Evolutionary conservation across 2,329 filamentous ascomycete genomes (phyloP), one percentile per base, ranked within the genome.

Genomic region (Graphilbum fragrans): DNA sequence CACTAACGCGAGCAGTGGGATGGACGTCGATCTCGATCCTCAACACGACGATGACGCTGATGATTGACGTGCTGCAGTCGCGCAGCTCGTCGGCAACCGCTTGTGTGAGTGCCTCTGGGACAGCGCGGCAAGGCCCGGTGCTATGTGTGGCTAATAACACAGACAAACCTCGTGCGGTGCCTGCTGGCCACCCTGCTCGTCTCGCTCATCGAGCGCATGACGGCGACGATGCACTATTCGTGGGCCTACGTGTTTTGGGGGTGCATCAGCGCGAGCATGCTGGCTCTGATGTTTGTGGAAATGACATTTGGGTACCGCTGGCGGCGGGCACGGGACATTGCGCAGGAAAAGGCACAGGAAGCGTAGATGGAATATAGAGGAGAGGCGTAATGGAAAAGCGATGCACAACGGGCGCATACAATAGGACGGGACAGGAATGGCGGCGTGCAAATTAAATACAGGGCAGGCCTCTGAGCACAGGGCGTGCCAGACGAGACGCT

Each of bases 161-260:
- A 56, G 53, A 57, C 53, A 0, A 57, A 58, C 37, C 47, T 57
- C 1, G 54, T 57, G 2, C 48, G 55, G 14, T 58, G 55, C n/a
- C 45, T 48, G 0, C 35, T 57, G 5, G 55, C 52, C 3, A 52
- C 55, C 1, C 34, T 57, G 3, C 38, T 55, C 6, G 55, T 58
- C 1, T 46, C 52, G 4, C 20, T 53, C 10, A 57, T 55, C n/a
- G 50, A 56, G 35, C 42, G 43, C 5, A 53, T 53, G 50, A 53
- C 51, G 1, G 38, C 39, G 2, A 27, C 35, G 0, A 39, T 56
- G 2, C 18, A 35, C 5, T 43, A 40, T 29, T 8, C 22, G 3
- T 41, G 39, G 39, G 37, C 44, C 3, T 46, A 46, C n/a, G 41
- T 46, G 10, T 39, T 46, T n/a, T 46, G 41, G 44, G 44, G 44